A percentile compares a stretch with the other conserved stretches of the same genome.
These are phyloP conservation scores for Heliocybe sulcata DNA, from an alignment of 1,284 basidiomycete genomes.

Conservation along the genomic window DNA sequence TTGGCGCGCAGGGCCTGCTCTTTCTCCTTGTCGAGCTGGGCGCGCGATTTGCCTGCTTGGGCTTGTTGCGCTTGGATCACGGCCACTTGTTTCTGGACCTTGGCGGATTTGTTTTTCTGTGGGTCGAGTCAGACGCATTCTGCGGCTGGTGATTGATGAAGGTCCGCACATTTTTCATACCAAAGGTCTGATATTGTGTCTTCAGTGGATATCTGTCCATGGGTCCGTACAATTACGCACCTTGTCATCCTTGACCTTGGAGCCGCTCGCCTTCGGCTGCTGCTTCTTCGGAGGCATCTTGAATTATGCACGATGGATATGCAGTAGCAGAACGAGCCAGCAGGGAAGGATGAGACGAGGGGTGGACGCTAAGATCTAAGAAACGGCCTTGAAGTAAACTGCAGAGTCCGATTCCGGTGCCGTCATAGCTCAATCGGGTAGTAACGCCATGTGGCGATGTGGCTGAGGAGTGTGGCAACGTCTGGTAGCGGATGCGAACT, in stretches of 20 bases:
- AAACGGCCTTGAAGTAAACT: not conserved
- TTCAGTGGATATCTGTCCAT: constrained; percentile 21
- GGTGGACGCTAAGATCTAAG: not conserved
- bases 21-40: constrained; percentile 74
- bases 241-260: constrained; percentile 74
- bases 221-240: constrained; percentile 27
- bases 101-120: constrained; percentile 92
- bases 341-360: not conserved
- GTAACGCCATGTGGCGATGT: too few species aligned
- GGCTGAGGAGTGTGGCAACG: too few species aligned
- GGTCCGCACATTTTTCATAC: constrained; percentile 80
- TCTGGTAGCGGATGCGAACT: too few species aligned
- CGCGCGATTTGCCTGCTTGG: constrained; percentile 72
- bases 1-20: constrained; percentile 76
- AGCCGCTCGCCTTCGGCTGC: constrained; percentile 38
- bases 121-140: constrained; percentile 8
- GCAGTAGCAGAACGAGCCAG: not conserved
- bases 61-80: constrained; percentile 73
- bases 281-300: constrained; percentile 71
- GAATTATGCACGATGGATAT: constrained; percentile 2
- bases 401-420: too few species aligned
- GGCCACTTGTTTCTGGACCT: constrained; percentile 83
- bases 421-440: too few species aligned
- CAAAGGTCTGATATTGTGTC: constrained; percentile 65
- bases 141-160: constrained; percentile 5